A percentile compares a stretch with the other conserved stretches of the same genome.
These are phyloP conservation scores for Vigna radiata DNA, from an alignment of 306 rosid species.

Conservation along the genomic window DNA sequence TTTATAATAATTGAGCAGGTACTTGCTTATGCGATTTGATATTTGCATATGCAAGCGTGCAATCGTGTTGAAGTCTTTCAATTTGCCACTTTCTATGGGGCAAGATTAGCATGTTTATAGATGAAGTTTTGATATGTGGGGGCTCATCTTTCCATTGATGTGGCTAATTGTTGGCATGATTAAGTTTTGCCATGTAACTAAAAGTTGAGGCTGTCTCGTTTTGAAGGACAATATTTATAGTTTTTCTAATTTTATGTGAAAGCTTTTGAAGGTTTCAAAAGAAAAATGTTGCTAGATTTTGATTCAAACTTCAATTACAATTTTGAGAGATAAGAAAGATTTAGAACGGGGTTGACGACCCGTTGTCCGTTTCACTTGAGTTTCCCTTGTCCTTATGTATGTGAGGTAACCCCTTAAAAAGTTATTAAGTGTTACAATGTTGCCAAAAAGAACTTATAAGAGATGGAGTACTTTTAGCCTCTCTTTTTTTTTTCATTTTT, in stretches of 20 bases:
- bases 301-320: conserved; percentile 1
- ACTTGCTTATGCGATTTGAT: neutral
- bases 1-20: conserved; percentile 31
- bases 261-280: neutral
- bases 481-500: no score
- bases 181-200: neutral
- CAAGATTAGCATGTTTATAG: neutral
- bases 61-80: neutral
- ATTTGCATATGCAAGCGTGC: conserved; percentile 28
- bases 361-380: neutral
- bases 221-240: neutral
- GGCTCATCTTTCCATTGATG: conserved; percentile 13
- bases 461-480: no score
- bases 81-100: neutral
- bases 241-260: conserved; percentile 9
- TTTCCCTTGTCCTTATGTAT: neutral
- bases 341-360: conserved; percentile 43
- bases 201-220: conserved; percentile 4
- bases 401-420: no score
- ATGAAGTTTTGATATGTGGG: neutral
- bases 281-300: neutral
- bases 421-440: no score
- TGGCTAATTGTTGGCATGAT: conserved; percentile 4
- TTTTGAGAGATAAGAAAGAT: neutral
- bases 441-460: no score